phyloP scores from a whole-genome alignment of 371 early-diverging fungal species.

The Mortierella sp. region DNA sequence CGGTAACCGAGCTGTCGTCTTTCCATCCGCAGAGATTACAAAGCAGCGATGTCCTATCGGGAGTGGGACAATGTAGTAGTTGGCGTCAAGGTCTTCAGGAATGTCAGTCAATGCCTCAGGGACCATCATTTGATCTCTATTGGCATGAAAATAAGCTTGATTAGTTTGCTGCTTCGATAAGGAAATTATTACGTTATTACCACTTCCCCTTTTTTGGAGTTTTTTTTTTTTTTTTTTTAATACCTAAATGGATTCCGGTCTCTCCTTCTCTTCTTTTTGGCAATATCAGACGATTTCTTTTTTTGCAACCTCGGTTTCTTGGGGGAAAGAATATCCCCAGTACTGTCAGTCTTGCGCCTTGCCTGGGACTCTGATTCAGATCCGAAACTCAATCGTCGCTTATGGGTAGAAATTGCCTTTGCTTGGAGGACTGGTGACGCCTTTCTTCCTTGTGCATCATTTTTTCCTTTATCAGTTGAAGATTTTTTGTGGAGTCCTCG shows the following conservation, averaged over 20 bases:
- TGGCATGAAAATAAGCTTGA: neutral
- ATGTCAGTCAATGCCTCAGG: conserved; percentile 68
- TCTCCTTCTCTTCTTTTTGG: conserved; percentile 25
- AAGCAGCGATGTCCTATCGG: conserved; percentile 75
- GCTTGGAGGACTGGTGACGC: neutral
- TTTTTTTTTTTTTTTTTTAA: neutral
- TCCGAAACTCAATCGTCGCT: conserved; percentile 46
- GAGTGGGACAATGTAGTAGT: conserved; percentile 67
- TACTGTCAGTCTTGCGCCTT: conserved; percentile 19
- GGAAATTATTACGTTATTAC: too few species aligned
- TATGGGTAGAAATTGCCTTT: conserved; percentile 20
- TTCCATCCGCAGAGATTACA: conserved; percentile 67
- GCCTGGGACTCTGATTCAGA: conserved; percentile 34
- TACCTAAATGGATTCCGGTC: conserved; percentile 48
- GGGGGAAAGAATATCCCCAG: conserved; percentile 37
- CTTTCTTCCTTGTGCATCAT: neutral
- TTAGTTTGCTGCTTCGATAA: too few species aligned
- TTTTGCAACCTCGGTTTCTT: conserved; percentile 51
- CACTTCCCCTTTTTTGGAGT: too few species aligned
- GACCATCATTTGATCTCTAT: conserved; percentile 73
- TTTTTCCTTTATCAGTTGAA: conserved; percentile 2
- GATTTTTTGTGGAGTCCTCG: conserved; percentile 6
- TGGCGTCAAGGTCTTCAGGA: conserved; percentile 63
- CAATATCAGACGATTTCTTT: conserved; percentile 17
- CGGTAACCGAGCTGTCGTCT: conserved; percentile 50